Evolutionary conservation across 2,329 filamentous ascomycete genomes (phyloP), one percentile per base, ranked within the genome.

Genomic region (Paracoccidioides brasiliensis): DNA sequence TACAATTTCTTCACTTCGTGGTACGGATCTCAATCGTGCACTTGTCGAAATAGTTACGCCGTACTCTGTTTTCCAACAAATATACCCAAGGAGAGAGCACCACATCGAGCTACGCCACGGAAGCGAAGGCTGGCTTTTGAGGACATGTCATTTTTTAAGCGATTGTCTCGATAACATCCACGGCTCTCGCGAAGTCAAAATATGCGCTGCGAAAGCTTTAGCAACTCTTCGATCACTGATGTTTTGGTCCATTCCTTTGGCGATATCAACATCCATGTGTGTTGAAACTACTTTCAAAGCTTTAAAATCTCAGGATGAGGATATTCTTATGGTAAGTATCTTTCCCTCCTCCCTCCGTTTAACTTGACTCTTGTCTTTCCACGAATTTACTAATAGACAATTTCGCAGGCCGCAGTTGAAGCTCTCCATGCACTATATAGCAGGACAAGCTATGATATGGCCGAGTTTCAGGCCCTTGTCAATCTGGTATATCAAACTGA

Each of bases 31-130:
- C 59, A 95, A 90, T 67, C 87, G 89, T 67, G 88, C 88, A 9
- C 86, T 93, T 65, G 88, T 97, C 59, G 93, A 97, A 69, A 90
- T 97, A 59, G 94, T 95, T 69, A 95, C 90, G 0, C 89, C 93
- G 1, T 77, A 81, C 30, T 73, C 77, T 1, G 84, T 95, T 22
- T 81, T 95, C 55, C 73, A 81, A 59, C 85, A 94, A 60, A 78
- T 85, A 30, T 88, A 90, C 64, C 85, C 88, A 9, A 83, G 85
- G 63, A 79, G 89, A 62, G 84, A 88, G 60, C 76, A 79, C 42
- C 80, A 79, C 49, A 76, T 84, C 32, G 79, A 84, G 53, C 81
- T 95, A 55, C 83, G 91, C 42, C 86, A 75, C 67, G 89, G 86
- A 12, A 77, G 84, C 43, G 88, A 95, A 61, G 94, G 93, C 15